Evolutionary conservation across 2,329 filamentous ascomycete species (phyloP), one percentile per base, ranked within the genome.

Genomic region (Epichloe bromicola): DNA sequence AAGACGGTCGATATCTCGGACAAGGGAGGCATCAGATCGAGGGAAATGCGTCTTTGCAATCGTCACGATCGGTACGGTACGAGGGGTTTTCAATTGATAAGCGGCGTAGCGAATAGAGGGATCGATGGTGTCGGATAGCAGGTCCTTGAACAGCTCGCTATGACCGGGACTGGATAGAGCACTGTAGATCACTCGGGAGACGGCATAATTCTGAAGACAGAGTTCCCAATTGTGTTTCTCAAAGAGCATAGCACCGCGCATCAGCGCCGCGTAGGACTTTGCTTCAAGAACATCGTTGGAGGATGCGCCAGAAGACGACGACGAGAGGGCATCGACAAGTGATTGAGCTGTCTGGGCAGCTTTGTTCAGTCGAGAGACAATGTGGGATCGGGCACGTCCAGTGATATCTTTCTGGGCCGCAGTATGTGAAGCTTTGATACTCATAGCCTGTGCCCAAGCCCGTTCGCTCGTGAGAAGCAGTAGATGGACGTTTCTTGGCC

Each of bases 381-480:
- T 93, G 67, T 98, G 91, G 49, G 85, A 85, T 62, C 89, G 83
- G 17, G 87, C 85, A 49, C 85, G 81, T 54, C 89, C 85, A 30
- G 83, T 79, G 56, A 95, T 85, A 46, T 83, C 84, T 66, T 88
- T 86, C 54, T 83, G 82, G 59, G 93, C 88, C 59, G 86, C 78
- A 39, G 86, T 80, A 64, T 94, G 88, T 19, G 80, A 74, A 4
- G 88, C 79, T 69, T 95, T 96, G 77, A 96, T 88, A 64, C 86
- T 82, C 89, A 97, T 94, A 52, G 90, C 91, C 67, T 95, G 85
- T 38, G 93, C 91, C 88, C 89, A 97, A 48, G 90, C 88, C 56
- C 93, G 80, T 71, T 98, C 93, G 54, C 90, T 83, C 39, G 82
- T 86, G 61, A 96, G 80, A 51, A 98, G 76, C 34, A 91, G 74